phyloP scores from a whole-genome alignment of 352 stramenopile species.

The Phytopythium chamaehyphon region DNA sequence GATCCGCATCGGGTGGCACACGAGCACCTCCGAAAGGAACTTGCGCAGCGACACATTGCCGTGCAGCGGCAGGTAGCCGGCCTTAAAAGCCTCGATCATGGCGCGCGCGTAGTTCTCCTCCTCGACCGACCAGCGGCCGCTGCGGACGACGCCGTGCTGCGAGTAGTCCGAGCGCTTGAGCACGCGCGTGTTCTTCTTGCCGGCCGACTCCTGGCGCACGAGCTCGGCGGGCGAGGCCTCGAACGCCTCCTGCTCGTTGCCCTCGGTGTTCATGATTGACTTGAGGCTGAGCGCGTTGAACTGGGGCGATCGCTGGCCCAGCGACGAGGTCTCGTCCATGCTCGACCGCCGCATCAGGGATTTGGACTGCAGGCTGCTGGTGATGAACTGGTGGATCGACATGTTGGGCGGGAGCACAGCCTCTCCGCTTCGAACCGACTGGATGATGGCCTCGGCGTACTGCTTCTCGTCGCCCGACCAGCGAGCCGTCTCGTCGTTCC shows the following conservation, averaged over 20 bases:
- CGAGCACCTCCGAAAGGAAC: slow-evolving; percentile 83
- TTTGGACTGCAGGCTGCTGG: slow-evolving; percentile 55
- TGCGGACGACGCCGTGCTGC: slow-evolving; percentile 65
- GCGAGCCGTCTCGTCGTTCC: slow-evolving; percentile 43
- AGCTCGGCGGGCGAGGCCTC: slow-evolving; percentile 15
- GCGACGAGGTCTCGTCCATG: slow-evolving; percentile 2
- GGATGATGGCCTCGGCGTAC: slow-evolving; percentile 50
- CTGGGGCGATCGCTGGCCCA: slow-evolving; percentile 13
- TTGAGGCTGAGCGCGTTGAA: slow-evolving; percentile 70
- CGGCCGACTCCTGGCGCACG: slow-evolving; percentile 14
- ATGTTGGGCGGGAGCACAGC: slow-evolving; percentile 39
- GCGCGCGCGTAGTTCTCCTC: slow-evolving; percentile 77
- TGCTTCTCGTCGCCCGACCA: slow-evolving; percentile 59
- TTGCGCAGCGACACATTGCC: slow-evolving; percentile 83
- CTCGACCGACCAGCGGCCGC: slow-evolving; percentile 62
- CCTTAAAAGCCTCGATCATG: slow-evolving; percentile 82
- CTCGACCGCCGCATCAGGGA: slow-evolving; percentile 21
- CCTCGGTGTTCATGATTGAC: slow-evolving; percentile 76
- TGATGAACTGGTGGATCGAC: slow-evolving; percentile 54
- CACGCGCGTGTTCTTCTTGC: slow-evolving; percentile 41
- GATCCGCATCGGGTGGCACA: slow-evolving; percentile 89
- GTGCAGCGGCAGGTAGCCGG: slow-evolving; percentile 62
- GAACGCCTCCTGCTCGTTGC: slow-evolving; percentile 9
- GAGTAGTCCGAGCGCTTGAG: slow-evolving; percentile 82
- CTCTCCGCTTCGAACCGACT: slow-evolving; percentile 41